Evolutionary conservation across 2,329 filamentous ascomycete species (phyloP).

Genomic region (Phoma sp.): DNA sequence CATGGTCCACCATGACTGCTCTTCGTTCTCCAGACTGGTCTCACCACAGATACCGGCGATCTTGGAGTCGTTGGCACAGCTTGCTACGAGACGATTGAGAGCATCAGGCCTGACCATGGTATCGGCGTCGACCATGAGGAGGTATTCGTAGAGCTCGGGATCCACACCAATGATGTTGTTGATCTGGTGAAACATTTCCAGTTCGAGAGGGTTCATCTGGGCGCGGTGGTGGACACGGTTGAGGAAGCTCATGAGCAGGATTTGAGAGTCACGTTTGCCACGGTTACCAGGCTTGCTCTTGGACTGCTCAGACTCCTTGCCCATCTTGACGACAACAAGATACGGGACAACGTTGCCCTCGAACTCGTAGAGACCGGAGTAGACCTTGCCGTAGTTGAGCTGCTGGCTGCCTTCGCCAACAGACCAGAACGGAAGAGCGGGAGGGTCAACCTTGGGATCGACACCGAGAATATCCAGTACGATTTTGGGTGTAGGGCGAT

Average conservation of each 20-base stretch:
- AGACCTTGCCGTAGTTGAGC: constrained; percentile 98
- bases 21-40: constrained; percentile 94
- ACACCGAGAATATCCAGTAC: constrained; percentile 97
- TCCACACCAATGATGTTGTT: constrained; percentile 99
- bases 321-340: constrained; percentile 93
- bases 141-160: constrained; percentile 94
- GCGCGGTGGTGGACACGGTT: constrained; percentile 95
- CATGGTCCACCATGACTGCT: constrained; percentile 98
- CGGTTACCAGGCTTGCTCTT: constrained; percentile 96
- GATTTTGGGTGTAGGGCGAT: constrained; percentile 95
- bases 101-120: constrained; percentile 93
- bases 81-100: constrained; percentile 88
- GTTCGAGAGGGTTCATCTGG: constrained; percentile 92
- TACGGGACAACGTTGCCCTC: constrained; percentile 98
- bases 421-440: constrained; percentile 91
- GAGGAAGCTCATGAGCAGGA: constrained; percentile 94
- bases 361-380: constrained; percentile 95
- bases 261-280: constrained; percentile 97
- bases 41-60: constrained; percentile 98
- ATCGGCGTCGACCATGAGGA: constrained; percentile 98
- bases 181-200: constrained; percentile 99
- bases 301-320: constrained; percentile 91
- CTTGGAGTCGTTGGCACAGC: constrained; percentile 91
- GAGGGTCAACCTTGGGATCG: constrained; percentile 94
- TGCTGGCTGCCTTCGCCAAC: constrained; percentile 89